These are phyloP conservation scores for Saccharomycopsis fodiens DNA, from an alignment of 805 yeast species.

Conservation along the genomic window DNA sequence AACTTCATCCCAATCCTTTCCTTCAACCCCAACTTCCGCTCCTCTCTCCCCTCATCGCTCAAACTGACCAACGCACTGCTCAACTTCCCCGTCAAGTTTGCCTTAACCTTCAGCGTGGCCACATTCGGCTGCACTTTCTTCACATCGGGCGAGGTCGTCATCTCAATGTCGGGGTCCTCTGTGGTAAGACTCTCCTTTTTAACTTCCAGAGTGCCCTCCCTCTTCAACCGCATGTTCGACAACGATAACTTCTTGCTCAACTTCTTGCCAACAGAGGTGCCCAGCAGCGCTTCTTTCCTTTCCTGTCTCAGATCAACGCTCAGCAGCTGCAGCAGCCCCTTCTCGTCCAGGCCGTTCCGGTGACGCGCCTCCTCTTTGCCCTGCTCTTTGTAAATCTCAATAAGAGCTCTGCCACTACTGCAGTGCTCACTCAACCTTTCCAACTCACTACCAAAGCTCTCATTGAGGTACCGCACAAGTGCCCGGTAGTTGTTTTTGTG, in stretches of 20 bases:
- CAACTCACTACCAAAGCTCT: not conserved
- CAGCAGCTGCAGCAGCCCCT: too few relatives aligned
- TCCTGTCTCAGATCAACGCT: too few relatives aligned
- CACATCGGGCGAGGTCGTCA: constrained; percentile 11
- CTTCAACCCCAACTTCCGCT: constrained; percentile 8
- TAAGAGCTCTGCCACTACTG: constrained; percentile 11
- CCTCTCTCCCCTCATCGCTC: not conserved
- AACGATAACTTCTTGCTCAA: constrained; percentile 1
- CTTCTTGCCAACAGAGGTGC: not conserved
- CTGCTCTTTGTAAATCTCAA: constrained; percentile 2
- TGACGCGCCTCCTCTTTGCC: not conserved
- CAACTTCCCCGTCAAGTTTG: constrained; percentile 11
- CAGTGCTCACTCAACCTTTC: not conserved
- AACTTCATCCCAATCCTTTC: constrained; percentile 25
- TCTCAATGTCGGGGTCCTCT: constrained; percentile 22
- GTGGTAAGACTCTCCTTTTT: constrained; percentile 17
- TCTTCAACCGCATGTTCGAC: constrained; percentile 1
- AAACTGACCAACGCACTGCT: constrained; percentile 1
- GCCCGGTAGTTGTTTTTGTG: constrained; percentile 5
- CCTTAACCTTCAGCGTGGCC: constrained; percentile 1
- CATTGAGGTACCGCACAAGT: constrained; percentile 4
- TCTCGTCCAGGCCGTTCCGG: too few relatives aligned
- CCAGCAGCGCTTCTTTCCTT: not conserved
- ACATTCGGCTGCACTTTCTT: not conserved
- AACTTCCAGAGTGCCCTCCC: constrained; percentile 11